phyloP scores from a whole-genome alignment of 306 rosid genomes.

The Cicer yamashitae region DNA sequence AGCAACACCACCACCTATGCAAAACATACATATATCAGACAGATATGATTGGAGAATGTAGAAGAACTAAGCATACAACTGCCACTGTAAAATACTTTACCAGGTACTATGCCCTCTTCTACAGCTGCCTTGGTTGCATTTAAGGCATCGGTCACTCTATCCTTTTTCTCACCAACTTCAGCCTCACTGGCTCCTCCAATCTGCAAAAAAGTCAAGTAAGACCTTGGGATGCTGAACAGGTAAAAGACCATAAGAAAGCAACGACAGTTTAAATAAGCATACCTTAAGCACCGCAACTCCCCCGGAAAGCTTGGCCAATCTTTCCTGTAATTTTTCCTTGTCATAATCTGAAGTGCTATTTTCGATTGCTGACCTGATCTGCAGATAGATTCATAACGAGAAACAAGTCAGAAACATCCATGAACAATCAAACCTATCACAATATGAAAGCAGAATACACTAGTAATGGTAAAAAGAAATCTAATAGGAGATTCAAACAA shows the following conservation, averaged over 20 bases:
- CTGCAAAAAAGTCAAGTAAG: conserved; percentile 43
- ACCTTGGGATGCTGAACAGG: neutral
- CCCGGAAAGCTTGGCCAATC: conserved; percentile 95
- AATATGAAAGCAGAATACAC: conserved; percentile 9
- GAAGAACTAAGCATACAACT: neutral
- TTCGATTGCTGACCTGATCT: conserved; percentile 85
- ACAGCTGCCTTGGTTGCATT: conserved; percentile 99
- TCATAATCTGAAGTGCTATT: conserved; percentile 91
- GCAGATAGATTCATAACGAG: conserved; percentile 34
- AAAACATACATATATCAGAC: conserved; percentile 4
- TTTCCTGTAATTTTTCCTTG: conserved; percentile 93
- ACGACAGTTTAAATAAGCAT: conserved; percentile 12
- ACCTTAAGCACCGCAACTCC: conserved; percentile 98
- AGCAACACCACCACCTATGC: conserved; percentile 88
- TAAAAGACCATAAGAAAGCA: neutral
- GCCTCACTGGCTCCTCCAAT: conserved; percentile 99
- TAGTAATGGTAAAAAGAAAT: conserved; percentile 14
- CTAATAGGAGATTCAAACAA: conserved; percentile 37
- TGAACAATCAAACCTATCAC: neutral
- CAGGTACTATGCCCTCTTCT: conserved; percentile 94
- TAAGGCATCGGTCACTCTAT: conserved; percentile 93
- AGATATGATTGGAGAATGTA: conserved; percentile 10
- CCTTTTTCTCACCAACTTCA: conserved; percentile 95
- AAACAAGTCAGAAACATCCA: conserved; percentile 13
- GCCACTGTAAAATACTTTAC: conserved; percentile 37